Evolutionary conservation across 2,329 filamentous ascomycete genomes (phyloP), one percentile per base, ranked within the genome.

Genomic region (Helminthosporium solani): DNA sequence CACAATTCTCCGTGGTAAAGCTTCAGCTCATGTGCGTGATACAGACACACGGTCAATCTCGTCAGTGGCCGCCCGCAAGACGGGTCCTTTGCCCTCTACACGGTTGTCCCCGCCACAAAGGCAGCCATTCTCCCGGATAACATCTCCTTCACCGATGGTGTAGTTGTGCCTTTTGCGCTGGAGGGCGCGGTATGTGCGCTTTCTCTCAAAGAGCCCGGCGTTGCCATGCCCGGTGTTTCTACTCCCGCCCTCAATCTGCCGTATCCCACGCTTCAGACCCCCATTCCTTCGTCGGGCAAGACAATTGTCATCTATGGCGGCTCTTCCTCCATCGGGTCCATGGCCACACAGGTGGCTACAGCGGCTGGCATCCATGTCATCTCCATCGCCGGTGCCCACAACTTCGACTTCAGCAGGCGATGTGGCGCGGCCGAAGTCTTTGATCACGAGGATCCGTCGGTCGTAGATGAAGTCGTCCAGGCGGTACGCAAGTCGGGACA

Each of bases 251-350:
- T n/a, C n/a, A n/a, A n/a, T n/a, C n/a, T n/a, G n/a, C 69, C 68
- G 1, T 63, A 61, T 30, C 72, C 73, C 1, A 67, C 63, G 47
- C 39, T 73, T 60, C 4, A 67, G 59, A 18, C 46, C 21, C 3
- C 58, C 53, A 33, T 34, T 23, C 25, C 39, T 3, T 55, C 56
- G 3, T 33, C 46, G 2, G 60, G 58, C n/a, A 42, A 73, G 51
- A 64, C 65, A 3, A 51, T 75, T 20, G 50, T 80, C 7, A 58
- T 80, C 5, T 79, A 75, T 70, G 78, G 78, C 6, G 79, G 76
- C n/a, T n/a, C n/a, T 0, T 71, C 73, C 3, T 63, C 59, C 3
- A 54, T 74, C n/a, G 59, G 76, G 3, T 71, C 72, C 20, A 66
- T 61, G n/a, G 70, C 67, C 0, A 70, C 75, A 16, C 74, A 77